Percentiles rank a stretch among this genome's conserved stretches.
Evolutionary conservation across 371 early-diverging fungal genomes (phyloP).

Genomic region (Mucor racemosus): DNA sequence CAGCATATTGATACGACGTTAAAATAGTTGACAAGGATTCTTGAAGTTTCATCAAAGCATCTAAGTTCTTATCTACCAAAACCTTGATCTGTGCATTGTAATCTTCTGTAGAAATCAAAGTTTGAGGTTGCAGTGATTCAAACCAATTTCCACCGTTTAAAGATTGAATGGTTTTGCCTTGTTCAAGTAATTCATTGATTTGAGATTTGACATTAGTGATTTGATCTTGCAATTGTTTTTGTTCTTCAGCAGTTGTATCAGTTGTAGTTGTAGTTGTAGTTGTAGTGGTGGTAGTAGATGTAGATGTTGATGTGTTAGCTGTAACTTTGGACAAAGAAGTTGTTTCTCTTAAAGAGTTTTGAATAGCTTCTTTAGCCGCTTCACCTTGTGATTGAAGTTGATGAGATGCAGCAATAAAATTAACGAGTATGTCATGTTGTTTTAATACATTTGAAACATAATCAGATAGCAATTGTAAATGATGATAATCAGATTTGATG

Average conservation of each 20-base stretch:
- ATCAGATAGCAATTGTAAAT: slow-evolving; percentile 18
- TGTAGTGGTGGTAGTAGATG: background rate
- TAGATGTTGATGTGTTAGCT: background rate
- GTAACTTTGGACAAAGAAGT: background rate
- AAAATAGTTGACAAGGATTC: slow-evolving; percentile 14
- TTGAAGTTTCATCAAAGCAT: slow-evolving; percentile 16
- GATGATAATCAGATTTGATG: slow-evolving; percentile 16
- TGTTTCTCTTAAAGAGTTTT: slow-evolving; percentile 23
- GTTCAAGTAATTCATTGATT: slow-evolving; percentile 4
- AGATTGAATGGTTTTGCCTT: background rate
- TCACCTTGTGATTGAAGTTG: slow-evolving; percentile 30
- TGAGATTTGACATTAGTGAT: slow-evolving; percentile 2
- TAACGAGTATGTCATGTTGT: slow-evolving; percentile 25
- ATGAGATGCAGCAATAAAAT: slow-evolving; percentile 13
- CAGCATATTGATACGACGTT: slow-evolving; percentile 19
- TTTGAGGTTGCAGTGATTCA: slow-evolving; percentile 15
- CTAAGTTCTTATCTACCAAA: slow-evolving; percentile 20
- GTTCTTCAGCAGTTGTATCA: background rate
- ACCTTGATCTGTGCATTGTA: slow-evolving; percentile 25
- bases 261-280: no score
- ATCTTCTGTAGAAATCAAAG: slow-evolving; percentile 16
- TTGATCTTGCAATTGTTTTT: background rate
- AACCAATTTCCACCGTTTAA: slow-evolving; percentile 24
- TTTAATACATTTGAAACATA: slow-evolving; percentile 31
- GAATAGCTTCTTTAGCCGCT: slow-evolving; percentile 27